A percentile compares a stretch with the other conserved stretches of the same genome.
These are phyloP conservation scores for Sordariomycetes sp. DNA, from an alignment of 2,329 filamentous ascomycete genomes.

Conservation along the genomic window DNA sequence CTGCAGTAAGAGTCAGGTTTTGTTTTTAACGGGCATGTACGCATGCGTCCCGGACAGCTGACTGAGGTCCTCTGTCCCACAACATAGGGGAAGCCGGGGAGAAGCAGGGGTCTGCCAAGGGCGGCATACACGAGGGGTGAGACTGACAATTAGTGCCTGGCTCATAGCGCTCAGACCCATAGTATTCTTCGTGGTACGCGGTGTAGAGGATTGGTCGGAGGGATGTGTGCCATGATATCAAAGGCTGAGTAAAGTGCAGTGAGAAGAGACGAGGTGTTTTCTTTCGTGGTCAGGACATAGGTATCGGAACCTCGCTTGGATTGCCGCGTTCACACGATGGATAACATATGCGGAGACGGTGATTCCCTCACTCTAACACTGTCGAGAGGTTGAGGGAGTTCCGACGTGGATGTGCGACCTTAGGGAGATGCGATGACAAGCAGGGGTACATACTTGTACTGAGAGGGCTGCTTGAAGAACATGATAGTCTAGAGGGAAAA, in stretches of 20 bases:
- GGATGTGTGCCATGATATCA: not conserved
- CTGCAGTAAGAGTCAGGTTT: constrained; percentile 21
- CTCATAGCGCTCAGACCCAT: not conserved
- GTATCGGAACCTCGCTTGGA: not conserved
- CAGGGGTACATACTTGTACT: not conserved
- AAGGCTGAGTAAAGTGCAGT: not conserved
- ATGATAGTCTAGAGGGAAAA: not conserved
- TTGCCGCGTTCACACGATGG: not conserved
- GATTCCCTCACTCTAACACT: not conserved
- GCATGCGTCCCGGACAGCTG: not conserved
- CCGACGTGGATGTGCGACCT: not conserved
- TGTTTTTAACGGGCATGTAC: not conserved
- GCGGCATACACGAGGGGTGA: not conserved
- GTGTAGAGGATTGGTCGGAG: not conserved
- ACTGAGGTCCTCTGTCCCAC: not conserved
- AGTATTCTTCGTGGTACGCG: not conserved
- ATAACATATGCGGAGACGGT: not conserved
- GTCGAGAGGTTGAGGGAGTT: not conserved
- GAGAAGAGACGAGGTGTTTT: not conserved
- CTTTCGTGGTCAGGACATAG: not conserved
- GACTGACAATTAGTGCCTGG: not conserved
- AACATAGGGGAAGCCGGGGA: not conserved
- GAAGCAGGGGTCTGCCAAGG: not conserved
- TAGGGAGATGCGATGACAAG: not conserved
- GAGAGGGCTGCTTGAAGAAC: not conserved